Base-by-base conservation (phyloP, 345 rosid genomes). In the Gossypioides kirkii region DNA sequence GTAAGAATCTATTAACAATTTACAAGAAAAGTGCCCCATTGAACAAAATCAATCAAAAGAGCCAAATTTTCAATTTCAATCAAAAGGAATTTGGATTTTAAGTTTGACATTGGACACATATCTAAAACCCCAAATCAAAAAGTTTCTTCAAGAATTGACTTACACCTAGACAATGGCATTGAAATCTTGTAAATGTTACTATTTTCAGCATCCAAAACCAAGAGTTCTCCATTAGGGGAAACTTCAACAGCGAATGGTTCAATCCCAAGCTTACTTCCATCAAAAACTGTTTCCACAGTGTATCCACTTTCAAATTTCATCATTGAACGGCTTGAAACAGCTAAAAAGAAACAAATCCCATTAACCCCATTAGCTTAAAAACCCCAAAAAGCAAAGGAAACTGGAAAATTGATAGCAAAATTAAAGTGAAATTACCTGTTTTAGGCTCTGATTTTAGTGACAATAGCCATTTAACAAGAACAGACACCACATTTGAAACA, bases 291-390 rank as follows among this genome's bases (percentile, higher is more conserved):
- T 87, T 96, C 99, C 78, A 96, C 97, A 11, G 81, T 83, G 76
- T 93, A 96, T 28, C 99, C 98, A 78, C 89, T 77, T 82, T 96
- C 99, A 69, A 91, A 96, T 83, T 89, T 96, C 88, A 96, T 87
- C 97, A 90, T 83, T 28, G 97, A 89, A 81, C 94, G 93, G 80
- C 88, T 87, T 56, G 97, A 80, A 75, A 88, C 83, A 52, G 91
- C 98, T 93, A 85, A 22, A 53, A 73, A 46, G 20, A 76, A 70
- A 77, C 41, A 55, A 49, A 49, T 17, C 54, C 54, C 54, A 49
- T 13, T 49, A 14, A 80, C 54, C 66, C 28, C 62, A 71, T 70
- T 72, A 73, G 54, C 73, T 64, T 18, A 36, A 67, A 67, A 28
- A 23, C 10, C 26, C 69, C 59, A 10, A 43, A 62, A 23, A 58